Percentiles rank a stretch among this genome's conserved stretches.
These are phyloP conservation scores for Capronia epimyces DNA, from an alignment of 2,329 filamentous ascomycete species.

Conservation along the genomic window DNA sequence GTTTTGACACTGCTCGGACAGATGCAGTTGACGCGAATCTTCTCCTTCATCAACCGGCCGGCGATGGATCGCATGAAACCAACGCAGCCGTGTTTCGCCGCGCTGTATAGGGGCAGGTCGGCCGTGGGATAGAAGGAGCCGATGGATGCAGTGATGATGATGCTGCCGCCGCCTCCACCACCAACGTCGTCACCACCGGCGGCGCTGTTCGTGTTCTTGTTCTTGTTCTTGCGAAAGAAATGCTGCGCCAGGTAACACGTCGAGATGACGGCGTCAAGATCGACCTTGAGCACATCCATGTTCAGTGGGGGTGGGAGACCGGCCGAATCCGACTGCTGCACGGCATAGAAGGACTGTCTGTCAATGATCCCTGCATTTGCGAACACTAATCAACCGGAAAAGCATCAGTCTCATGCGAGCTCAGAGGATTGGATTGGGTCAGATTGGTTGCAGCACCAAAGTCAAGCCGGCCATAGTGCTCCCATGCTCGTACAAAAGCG, in stretches of 20 bases:
- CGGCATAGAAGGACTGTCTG: constrained; percentile 37
- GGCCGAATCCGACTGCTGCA: constrained; percentile 25
- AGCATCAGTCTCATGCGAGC: background rate
- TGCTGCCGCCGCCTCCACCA: no score
- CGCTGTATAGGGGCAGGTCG: constrained; percentile 37
- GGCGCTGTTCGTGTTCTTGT: no score
- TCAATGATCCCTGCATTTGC: constrained; percentile 1
- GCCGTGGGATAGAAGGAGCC: constrained; percentile 37
- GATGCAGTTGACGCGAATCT: constrained; percentile 8
- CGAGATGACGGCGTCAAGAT: background rate
- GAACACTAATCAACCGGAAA: background rate
- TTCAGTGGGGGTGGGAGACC: constrained; percentile 27
- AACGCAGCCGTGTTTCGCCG: constrained; percentile 39
- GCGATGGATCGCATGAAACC: constrained; percentile 40
- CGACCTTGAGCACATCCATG: background rate
- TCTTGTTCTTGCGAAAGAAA: constrained; percentile 4
- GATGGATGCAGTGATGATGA: constrained; percentile 37
- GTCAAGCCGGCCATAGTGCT: constrained; percentile 5
- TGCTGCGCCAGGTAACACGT: constrained; percentile 3
- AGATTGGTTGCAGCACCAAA: no score
- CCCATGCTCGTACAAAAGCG: constrained; percentile 3
- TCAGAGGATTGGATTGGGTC: background rate
- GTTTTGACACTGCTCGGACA: constrained; percentile 7
- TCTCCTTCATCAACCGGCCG: background rate
- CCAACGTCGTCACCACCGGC: no score